phyloP scores from a whole-genome alignment of 2,329 filamentous ascomycete species.

The Neofusicoccum ribis region DNA sequence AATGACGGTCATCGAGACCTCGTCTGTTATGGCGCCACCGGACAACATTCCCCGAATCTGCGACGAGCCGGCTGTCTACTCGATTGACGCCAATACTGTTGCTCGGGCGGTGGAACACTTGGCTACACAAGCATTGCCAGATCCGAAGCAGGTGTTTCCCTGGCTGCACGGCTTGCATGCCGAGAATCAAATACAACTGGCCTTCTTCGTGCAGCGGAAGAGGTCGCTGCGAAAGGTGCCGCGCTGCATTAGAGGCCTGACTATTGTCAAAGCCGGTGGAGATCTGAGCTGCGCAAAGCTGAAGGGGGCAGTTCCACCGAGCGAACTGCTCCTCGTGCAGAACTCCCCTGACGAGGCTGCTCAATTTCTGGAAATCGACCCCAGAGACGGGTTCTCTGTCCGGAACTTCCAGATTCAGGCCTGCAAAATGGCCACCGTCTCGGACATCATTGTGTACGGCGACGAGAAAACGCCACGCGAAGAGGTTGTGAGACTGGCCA shows the following conservation, averaged over 20 bases:
- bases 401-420: conserved; percentile 97
- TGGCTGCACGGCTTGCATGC: conserved; percentile 94
- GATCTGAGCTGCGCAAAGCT: conserved; percentile 72
- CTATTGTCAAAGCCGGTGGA: conserved; percentile 85
- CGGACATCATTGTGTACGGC: conserved; percentile 91
- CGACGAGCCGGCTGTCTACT: conserved; percentile 68
- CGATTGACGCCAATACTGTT: conserved; percentile 68
- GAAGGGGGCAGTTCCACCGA: conserved; percentile 81
- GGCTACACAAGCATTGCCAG: conserved; percentile 77
- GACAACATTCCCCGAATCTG: conserved; percentile 39
- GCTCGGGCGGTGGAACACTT: conserved; percentile 73
- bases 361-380: conserved; percentile 81
- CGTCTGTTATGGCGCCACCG: conserved; percentile 75
- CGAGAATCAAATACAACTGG: conserved; percentile 82
- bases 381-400: conserved; percentile 87
- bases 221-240: conserved; percentile 70
- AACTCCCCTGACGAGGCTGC: conserved; percentile 46
- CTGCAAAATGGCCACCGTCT: conserved; percentile 81
- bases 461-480: conserved; percentile 64
- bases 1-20: conserved; percentile 55
- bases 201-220: conserved; percentile 81
- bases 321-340: conserved; percentile 68
- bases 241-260: conserved; percentile 75
- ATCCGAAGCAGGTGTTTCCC: conserved; percentile 85
- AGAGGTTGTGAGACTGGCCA: conserved; percentile 65